Percentiles rank a stretch among this genome's conserved stretches.
Evolutionary conservation across 2,329 filamentous ascomycete genomes (phyloP).

Genomic region (Colletotrichum magnum): DNA sequence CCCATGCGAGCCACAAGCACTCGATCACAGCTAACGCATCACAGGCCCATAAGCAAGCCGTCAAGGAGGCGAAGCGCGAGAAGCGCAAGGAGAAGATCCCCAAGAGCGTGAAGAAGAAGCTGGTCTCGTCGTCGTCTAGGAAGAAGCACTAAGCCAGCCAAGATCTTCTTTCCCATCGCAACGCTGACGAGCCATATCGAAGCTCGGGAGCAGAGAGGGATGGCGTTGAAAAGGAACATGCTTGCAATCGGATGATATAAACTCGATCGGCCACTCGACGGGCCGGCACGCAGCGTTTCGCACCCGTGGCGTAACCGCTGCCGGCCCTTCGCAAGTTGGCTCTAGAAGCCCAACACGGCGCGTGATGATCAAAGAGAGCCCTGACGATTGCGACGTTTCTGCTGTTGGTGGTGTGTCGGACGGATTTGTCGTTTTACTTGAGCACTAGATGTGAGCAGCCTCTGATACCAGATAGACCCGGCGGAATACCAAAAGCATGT

Average conservation of each 20-base stretch:
- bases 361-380: conserved; percentile 74
- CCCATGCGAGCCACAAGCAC: neutral
- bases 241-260: conserved; percentile 65
- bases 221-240: neutral
- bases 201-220: conserved; percentile 1
- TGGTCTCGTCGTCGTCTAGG: conserved; percentile 74
- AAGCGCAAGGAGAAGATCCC: conserved; percentile 96
- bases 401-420: conserved; percentile 21
- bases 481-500: conserved; percentile 20
- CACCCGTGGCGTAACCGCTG: conserved; percentile 56
- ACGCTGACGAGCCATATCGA: neutral
- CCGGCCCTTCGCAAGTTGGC: conserved; percentile 46
- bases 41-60: conserved; percentile 82
- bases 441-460: neutral
- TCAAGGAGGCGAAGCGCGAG: conserved; percentile 96
- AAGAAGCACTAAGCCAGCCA: conserved; percentile 69
- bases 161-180: neutral
- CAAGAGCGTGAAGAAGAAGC: conserved; percentile 93
- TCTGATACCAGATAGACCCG: conserved; percentile 18
- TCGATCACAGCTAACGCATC: conserved; percentile 43
- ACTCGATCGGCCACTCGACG: conserved; percentile 42
- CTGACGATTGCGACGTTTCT: conserved; percentile 58
- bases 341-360: conserved; percentile 53
- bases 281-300: conserved; percentile 42
- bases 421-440: neutral